Percentiles rank a stretch among this genome's conserved stretches.
Evolutionary conservation across 768 basidiomycete genomes (phyloP).

Genomic region (Fomitopsis serialis): DNA sequence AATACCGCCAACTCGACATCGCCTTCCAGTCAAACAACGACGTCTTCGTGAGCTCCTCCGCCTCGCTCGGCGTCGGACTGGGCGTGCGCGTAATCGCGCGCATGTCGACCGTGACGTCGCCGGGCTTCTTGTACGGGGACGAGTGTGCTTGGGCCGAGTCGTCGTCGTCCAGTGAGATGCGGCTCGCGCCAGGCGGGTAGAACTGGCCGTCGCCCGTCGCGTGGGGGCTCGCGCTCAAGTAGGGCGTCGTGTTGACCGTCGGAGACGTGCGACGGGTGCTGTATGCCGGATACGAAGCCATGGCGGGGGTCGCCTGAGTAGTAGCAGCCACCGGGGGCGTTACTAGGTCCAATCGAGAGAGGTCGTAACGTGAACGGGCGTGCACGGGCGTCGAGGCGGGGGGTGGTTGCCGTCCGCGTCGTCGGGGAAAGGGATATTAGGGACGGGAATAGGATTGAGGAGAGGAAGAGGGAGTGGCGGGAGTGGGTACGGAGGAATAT

Average conservation of each 20-base stretch:
- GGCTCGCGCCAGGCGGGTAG: constrained; percentile 13
- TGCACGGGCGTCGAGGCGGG: neutral
- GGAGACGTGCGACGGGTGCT: constrained; percentile 6
- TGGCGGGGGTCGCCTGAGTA: neutral
- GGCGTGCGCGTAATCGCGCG: constrained; percentile 24
- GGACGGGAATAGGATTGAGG: too few species aligned
- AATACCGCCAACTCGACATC: constrained; percentile 23
- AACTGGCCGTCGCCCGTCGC: constrained; percentile 4
- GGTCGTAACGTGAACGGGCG: neutral
- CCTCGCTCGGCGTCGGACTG: constrained; percentile 31
- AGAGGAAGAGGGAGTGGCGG: too few species aligned
- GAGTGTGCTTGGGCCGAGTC: neutral
- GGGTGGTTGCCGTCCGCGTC: neutral
- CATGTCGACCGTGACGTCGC: constrained; percentile 11
- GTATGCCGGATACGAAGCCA: constrained; percentile 16
- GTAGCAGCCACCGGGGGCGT: too few species aligned
- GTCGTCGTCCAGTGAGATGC: constrained; percentile 14
- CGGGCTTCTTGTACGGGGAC: constrained; percentile 6
- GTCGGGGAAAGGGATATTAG: neutral
- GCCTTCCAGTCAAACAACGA: constrained; percentile 26
- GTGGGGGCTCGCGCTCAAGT: constrained; percentile 7
- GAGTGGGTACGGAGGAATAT: too few species aligned
- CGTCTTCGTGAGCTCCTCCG: constrained; percentile 21
- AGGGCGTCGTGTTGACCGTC: constrained; percentile 10
- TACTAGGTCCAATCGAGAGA: too few species aligned